phyloP scores from a whole-genome alignment of 2,329 filamentous ascomycete genomes.

The Podosphaera fusca region DNA sequence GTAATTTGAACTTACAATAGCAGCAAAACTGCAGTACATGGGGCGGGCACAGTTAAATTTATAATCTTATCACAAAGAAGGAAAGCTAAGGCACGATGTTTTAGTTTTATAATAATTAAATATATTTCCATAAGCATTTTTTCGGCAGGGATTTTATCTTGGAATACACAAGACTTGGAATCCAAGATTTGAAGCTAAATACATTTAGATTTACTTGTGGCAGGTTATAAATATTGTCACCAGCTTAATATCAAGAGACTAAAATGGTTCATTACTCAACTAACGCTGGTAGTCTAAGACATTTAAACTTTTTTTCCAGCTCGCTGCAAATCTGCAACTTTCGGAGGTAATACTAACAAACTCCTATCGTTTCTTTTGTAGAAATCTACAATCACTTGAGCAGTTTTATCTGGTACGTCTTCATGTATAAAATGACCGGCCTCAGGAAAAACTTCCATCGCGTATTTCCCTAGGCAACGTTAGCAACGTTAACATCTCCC shows the following conservation, averaged over 20 bases:
- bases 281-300: too few species aligned
- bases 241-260: too few species aligned
- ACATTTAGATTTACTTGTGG: too few species aligned
- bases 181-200: too few species aligned
- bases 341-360: conserved; percentile 67
- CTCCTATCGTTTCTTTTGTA: conserved; percentile 77
- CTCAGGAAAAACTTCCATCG: conserved; percentile 80
- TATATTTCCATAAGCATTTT: too few species aligned
- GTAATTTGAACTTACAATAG: too few species aligned
- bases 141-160: too few species aligned
- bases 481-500: not conserved
- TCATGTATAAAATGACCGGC: conserved; percentile 95
- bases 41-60: not conserved
- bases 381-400: conserved; percentile 68
- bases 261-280: too few species aligned
- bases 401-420: conserved; percentile 77
- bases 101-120: too few species aligned
- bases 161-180: too few species aligned
- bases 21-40: not conserved
- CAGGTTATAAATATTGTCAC: too few species aligned
- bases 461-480: conserved; percentile 51
- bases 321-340: conserved; percentile 53
- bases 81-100: too few species aligned
- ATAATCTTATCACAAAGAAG: not conserved
- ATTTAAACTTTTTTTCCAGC: conserved; percentile 32